phyloP scores from a whole-genome alignment of 2,329 filamentous ascomycete species.

The Plectosphaerella sp. region DNA sequence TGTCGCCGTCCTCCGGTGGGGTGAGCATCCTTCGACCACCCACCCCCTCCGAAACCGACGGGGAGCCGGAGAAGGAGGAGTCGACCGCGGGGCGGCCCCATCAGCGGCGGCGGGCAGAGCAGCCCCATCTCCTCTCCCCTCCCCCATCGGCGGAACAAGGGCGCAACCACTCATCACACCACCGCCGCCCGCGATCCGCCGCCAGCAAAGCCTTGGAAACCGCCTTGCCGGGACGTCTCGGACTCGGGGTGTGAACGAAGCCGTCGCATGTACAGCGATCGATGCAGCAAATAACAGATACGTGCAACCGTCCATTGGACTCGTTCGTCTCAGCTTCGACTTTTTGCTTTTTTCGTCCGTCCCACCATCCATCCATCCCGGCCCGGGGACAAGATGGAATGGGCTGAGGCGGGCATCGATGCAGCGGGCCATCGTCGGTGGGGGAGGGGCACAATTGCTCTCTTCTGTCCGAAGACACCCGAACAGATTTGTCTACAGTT shows the following conservation, averaged over 20 bases:
- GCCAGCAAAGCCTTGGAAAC: neutral
- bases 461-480: neutral
- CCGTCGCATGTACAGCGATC: too few relatives aligned
- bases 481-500: neutral
- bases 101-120: neutral
- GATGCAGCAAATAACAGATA: too few relatives aligned
- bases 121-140: too few relatives aligned
- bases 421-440: too few relatives aligned
- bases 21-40: neutral
- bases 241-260: too few relatives aligned
- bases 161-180: neutral
- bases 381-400: too few relatives aligned
- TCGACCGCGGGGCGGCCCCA: neutral
- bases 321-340: too few relatives aligned
- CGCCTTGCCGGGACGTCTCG: neutral
- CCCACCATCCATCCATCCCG: too few relatives aligned
- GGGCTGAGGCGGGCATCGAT: too few relatives aligned
- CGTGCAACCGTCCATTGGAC: too few relatives aligned
- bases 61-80: neutral
- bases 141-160: neutral
- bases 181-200: neutral
- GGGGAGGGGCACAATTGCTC: neutral
- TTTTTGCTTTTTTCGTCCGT: too few relatives aligned
- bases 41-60: neutral
- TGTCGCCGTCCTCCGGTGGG: neutral